phyloP scores from a whole-genome alignment of 164 flowering plant species.

The Pachysandra terminalis region DNA sequence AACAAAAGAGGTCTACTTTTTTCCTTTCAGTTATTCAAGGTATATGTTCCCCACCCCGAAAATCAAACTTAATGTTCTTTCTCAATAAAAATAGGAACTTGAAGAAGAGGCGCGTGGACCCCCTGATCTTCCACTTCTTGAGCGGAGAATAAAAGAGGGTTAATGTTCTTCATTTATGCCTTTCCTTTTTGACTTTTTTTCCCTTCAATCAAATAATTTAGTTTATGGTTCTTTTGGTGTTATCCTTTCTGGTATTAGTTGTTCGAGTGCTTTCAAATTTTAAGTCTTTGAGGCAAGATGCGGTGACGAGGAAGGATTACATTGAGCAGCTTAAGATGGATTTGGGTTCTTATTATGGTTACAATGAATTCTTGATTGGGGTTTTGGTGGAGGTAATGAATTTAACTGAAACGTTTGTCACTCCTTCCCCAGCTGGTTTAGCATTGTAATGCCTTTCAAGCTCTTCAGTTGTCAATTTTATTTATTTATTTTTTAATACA shows the following conservation, averaged over 20 bases:
- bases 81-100: constrained; percentile 54
- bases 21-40: not conserved
- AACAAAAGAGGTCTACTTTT: constrained; percentile 54
- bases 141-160: constrained; percentile 85
- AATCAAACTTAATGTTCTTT: not conserved
- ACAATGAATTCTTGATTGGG: constrained; percentile 89
- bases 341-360: constrained; percentile 84
- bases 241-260: constrained; percentile 37
- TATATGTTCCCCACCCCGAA: not conserved
- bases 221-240: not conserved
- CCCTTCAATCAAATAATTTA: not conserved
- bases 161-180: constrained; percentile 17
- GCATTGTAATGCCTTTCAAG: not conserved
- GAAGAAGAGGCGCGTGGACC: constrained; percentile 67
- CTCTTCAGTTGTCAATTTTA: not conserved
- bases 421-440: not conserved
- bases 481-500: constrained; percentile 20
- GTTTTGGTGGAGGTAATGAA: constrained; percentile 66
- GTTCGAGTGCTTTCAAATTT: constrained; percentile 86
- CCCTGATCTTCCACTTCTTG: constrained; percentile 74
- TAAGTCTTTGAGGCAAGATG: constrained; percentile 67
- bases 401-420: not conserved
- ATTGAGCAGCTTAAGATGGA: constrained; percentile 74
- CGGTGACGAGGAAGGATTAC: constrained; percentile 66
- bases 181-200: not conserved